phyloP scores from a whole-genome alignment of 106 monocot species.

The Dioscorea dumetorum region DNA sequence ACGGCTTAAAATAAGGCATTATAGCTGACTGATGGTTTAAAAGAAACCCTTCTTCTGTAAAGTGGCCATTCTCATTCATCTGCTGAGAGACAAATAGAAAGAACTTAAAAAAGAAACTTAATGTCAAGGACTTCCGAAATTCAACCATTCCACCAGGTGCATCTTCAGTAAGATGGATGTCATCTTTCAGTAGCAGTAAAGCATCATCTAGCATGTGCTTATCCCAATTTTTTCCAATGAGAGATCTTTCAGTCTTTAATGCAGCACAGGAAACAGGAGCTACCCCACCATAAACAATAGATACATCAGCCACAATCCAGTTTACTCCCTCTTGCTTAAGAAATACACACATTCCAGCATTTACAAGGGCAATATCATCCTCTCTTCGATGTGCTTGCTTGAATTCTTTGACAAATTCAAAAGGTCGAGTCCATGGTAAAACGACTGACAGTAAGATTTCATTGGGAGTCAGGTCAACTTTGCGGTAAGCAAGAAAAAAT shows the following conservation, averaged over 20 bases:
- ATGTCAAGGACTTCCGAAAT: slow-evolving; percentile 81
- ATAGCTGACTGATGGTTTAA: slow-evolving; percentile 49
- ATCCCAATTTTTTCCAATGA: slow-evolving; percentile 68
- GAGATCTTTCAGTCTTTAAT: slow-evolving; percentile 48
- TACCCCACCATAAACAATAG: slow-evolving; percentile 90
- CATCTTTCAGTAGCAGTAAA: slow-evolving; percentile 59
- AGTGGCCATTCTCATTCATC: slow-evolving; percentile 39
- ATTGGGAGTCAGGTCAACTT: slow-evolving; percentile 56
- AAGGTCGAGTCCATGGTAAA: slow-evolving; percentile 79
- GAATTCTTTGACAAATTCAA: slow-evolving; percentile 96
- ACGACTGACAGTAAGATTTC: slow-evolving; percentile 76
- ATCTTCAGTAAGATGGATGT: slow-evolving; percentile 57
- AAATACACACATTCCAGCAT: slow-evolving; percentile 88
- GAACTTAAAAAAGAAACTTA: slow-evolving; percentile 99
- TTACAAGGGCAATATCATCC: slow-evolving; percentile 99
- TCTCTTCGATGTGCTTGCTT: slow-evolving; percentile 95
- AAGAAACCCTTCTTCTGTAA: slow-evolving; percentile 28
- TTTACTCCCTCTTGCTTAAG: slow-evolving; percentile 36
- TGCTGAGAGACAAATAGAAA: slow-evolving; percentile 70
- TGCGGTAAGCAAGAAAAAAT: slow-evolving; percentile 93
- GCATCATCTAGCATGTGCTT: slow-evolving; percentile 41
- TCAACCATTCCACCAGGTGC: slow-evolving; percentile 99
- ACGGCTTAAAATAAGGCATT: slow-evolving; percentile 42
- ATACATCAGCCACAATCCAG: slow-evolving; percentile 59
- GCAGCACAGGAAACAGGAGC: slow-evolving; percentile 72